Conservation (phyloP, 108 stramenopile species). For the Epipyxis sp. region DNA sequence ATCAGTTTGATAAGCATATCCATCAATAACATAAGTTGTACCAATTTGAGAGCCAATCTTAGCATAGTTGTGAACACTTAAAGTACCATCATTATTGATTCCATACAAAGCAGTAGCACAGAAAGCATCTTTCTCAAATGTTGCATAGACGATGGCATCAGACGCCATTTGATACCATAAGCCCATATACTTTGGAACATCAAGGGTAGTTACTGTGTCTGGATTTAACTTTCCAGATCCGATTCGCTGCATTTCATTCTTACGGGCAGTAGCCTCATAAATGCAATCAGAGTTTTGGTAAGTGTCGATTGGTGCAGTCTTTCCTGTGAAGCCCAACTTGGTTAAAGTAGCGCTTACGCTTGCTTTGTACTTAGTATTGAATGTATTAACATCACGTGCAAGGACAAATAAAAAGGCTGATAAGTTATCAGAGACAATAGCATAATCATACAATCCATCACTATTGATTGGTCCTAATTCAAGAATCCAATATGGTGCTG, state of each 20-base stretch:
- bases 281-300: conserved; percentile 12
- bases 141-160: neutral
- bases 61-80: conserved; percentile 23
- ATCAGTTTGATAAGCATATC: conserved; percentile 14
- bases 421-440: too few relatives aligned
- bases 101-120: conserved; percentile 8
- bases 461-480: conserved; percentile 5
- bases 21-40: neutral
- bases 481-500: conserved; percentile 20
- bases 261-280: neutral
- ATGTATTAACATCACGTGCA: conserved; percentile 15
- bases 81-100: neutral
- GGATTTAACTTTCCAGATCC: neutral
- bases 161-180: conserved; percentile 20
- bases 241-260: neutral
- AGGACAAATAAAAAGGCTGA: conserved; percentile 6
- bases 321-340: conserved; percentile 12
- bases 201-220: conserved; percentile 1
- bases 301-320: neutral
- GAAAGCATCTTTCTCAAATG: conserved; percentile 16
- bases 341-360: neutral
- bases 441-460: neutral
- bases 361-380: neutral
- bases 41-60: neutral
- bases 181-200: neutral